Conservation (phyloP, 176 grass and related monocot species). For the Alopecurus myosuroides region DNA sequence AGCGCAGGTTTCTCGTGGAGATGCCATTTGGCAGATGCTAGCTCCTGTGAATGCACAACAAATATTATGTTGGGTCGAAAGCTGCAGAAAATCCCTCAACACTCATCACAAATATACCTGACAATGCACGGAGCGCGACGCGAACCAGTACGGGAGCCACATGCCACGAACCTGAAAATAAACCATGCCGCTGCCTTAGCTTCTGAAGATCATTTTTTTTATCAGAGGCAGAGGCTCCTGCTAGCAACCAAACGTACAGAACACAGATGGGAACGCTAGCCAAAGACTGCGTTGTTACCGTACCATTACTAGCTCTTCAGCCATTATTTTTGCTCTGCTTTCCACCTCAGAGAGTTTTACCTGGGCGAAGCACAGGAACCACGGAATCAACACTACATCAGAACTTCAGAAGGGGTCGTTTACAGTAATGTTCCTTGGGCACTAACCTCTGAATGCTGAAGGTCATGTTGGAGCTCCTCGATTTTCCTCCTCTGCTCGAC, state of each 20-base stretch:
- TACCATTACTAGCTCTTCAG: constrained; percentile 39
- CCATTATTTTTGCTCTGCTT: constrained; percentile 13
- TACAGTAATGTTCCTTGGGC: neutral
- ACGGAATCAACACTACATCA: neutral
- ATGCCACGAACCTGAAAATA: constrained; percentile 36
- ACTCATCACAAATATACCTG: constrained; percentile 39
- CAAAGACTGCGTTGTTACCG: neutral
- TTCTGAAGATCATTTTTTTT: neutral
- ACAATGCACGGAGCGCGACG: neutral
- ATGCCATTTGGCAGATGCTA: constrained; percentile 37
- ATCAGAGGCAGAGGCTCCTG: neutral
- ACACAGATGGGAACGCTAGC: neutral
- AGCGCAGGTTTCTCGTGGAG: constrained; percentile 16
- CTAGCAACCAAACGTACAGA: neutral
- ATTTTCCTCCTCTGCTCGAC: constrained; percentile 22
- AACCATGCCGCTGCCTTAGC: neutral
- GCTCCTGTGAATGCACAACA: constrained; percentile 7
- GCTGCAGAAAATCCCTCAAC: neutral
- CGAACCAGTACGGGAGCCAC: constrained; percentile 54
- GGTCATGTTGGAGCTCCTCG: constrained; percentile 18
- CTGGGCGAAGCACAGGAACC: constrained; percentile 19
- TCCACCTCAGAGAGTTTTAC: constrained; percentile 21
- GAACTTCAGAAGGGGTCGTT: neutral
- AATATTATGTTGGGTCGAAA: neutral
- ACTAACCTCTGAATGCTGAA: constrained; percentile 22